Percentiles rank a stretch among this genome's conserved stretches.
Evolutionary conservation across 179 eudicot species (phyloP).

Genomic region (Silene coronaria): DNA sequence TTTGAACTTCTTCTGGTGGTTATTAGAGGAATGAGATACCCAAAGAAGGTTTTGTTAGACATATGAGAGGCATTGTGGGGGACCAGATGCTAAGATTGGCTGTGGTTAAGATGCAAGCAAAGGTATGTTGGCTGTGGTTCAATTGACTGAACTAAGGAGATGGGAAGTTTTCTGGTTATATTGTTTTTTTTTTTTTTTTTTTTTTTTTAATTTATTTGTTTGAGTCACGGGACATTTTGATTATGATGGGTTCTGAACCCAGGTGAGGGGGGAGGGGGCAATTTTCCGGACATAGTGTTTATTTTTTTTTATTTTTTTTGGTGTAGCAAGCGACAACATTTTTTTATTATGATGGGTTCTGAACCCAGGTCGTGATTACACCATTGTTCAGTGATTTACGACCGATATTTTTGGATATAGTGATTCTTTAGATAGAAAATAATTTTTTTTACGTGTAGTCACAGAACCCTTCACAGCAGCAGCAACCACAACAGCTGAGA

Average conservation of each 20-base stretch:
- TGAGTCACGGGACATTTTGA: not conserved
- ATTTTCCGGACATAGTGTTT: not conserved
- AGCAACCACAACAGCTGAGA: conserved; percentile 27
- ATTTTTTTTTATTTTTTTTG: not conserved
- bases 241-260: not conserved
- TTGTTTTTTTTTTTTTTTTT: not conserved
- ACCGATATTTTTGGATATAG: not conserved
- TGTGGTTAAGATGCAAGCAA: conserved; percentile 60
- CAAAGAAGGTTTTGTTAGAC: conserved; percentile 70
- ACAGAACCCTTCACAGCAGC: conserved; percentile 26
- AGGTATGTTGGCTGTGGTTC: conserved; percentile 36
- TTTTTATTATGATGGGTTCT: not conserved
- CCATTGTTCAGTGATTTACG: not conserved
- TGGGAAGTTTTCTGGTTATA: not conserved
- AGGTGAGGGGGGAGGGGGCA: not conserved
- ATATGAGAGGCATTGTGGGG: conserved; percentile 76
- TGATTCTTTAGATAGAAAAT: conserved; percentile 17
- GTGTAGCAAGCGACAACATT: not conserved
- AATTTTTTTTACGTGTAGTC: conserved; percentile 34
- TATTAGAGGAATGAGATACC: conserved; percentile 78
- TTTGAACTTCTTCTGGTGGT: conserved; percentile 15
- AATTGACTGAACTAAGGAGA: not conserved
- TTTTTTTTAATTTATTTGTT: too few species aligned
- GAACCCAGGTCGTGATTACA: not conserved
- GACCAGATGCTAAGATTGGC: conserved; percentile 94